These are phyloP conservation scores for Pterocarpus santalinus DNA, from an alignment of 306 rosid genomes.

Conservation along the genomic window DNA sequence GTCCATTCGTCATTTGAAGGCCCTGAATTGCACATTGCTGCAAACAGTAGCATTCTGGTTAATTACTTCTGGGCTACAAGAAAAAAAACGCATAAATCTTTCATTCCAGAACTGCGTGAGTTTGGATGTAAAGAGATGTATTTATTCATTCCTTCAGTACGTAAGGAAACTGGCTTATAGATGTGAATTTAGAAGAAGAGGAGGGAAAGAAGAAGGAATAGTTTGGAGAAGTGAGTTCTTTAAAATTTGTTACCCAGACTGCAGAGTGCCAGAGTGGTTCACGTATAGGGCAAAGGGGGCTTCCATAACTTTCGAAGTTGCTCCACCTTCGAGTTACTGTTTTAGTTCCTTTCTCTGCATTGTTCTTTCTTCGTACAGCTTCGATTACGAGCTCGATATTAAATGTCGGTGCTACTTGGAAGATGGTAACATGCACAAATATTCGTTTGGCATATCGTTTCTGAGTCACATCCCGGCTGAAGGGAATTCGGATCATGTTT, in stretches of 20 bases:
- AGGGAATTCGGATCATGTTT: conserved; percentile 7
- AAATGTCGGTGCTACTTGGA: background rate
- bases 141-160: no score
- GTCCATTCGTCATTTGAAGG: background rate
- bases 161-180: no score
- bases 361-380: background rate
- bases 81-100: background rate
- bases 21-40: background rate
- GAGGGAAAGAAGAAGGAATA: no score
- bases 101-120: background rate
- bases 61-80: background rate
- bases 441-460: no score
- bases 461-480: no score
- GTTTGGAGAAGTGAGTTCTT: no score
- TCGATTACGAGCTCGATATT: background rate
- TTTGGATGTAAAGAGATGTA: background rate
- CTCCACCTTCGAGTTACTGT: no score
- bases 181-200: no score
- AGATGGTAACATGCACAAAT: background rate
- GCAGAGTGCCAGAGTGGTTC: no score
- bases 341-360: background rate
- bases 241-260: no score
- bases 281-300: background rate
- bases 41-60: no score
- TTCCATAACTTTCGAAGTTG: background rate